Evolutionary conservation across 2,329 filamentous ascomycete species (phyloP).

Genomic region (Madurella mycetomatis): DNA sequence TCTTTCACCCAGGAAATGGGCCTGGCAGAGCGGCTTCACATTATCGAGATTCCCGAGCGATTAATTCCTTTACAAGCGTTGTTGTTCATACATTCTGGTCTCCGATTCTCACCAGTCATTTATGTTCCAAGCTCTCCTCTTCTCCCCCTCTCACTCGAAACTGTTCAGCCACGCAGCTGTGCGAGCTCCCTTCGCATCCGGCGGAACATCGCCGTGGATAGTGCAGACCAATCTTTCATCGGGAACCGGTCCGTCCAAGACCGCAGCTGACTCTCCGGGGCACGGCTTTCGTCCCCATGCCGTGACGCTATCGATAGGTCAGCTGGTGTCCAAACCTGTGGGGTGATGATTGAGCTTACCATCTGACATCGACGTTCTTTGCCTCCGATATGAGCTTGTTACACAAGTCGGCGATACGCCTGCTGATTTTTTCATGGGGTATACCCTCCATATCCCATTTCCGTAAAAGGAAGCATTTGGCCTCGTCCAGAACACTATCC

Average conservation of each 20-base stretch:
- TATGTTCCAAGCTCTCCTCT: too few relatives aligned
- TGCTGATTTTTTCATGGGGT: background rate
- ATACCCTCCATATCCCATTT: background rate
- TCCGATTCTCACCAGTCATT: too few relatives aligned
- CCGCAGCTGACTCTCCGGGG: background rate
- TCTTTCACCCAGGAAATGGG: too few relatives aligned
- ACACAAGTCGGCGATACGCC: background rate
- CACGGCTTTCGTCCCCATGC: background rate
- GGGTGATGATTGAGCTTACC: background rate
- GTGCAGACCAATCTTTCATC: too few relatives aligned
- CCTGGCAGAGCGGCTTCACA: too few relatives aligned
- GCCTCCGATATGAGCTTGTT: background rate
- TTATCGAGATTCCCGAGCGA: too few relatives aligned
- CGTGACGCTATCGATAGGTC: background rate
- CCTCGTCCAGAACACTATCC: background rate
- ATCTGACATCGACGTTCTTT: background rate
- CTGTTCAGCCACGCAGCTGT: too few relatives aligned
- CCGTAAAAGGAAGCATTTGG: background rate
- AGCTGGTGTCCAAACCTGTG: background rate
- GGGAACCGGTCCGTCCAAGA: background rate
- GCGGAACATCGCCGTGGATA: too few relatives aligned
- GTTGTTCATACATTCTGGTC: too few relatives aligned
- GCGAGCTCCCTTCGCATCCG: too few relatives aligned
- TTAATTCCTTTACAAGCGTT: too few relatives aligned
- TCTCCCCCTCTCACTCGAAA: too few relatives aligned